Conservation (phyloP, 1,139 yeast species). For the Sugiyamaella paludigena region DNA sequence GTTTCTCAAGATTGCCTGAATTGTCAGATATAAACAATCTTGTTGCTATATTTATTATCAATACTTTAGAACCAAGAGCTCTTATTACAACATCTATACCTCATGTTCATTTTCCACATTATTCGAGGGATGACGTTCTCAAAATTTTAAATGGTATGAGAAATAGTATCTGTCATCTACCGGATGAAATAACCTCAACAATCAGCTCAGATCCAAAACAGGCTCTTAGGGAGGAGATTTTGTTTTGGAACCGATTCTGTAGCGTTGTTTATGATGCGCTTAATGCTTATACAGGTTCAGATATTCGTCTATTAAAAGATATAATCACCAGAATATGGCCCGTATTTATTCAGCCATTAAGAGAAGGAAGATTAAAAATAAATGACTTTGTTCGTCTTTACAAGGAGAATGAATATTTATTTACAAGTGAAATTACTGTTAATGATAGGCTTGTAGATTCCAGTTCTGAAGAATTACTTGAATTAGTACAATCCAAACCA, state of each 20-base stretch:
- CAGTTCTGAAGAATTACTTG: conserved; percentile 9
- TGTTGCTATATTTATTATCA: conserved; percentile 38
- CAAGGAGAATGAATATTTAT: conserved; percentile 43
- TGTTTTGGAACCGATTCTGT: conserved; percentile 51
- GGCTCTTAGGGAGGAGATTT: conserved; percentile 14
- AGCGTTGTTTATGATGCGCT: conserved; percentile 53
- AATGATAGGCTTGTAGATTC: conserved; percentile 27
- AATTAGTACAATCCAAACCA: conserved; percentile 1
- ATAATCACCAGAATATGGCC: conserved; percentile 52
- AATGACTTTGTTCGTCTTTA: conserved; percentile 50
- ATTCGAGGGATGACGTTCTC: conserved; percentile 44
- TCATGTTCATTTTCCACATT: conserved; percentile 48
- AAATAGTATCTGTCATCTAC: conserved; percentile 5
- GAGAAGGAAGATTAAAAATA: conserved; percentile 36
- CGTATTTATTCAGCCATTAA: conserved; percentile 46
- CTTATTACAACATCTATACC: conserved; percentile 51
- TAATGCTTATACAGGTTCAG: conserved; percentile 54
- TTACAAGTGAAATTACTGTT: conserved; percentile 45
- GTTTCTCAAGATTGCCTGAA: conserved; percentile 51
- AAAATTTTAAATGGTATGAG: conserved; percentile 37
- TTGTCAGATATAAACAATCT: conserved; percentile 32
- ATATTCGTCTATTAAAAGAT: conserved; percentile 46
- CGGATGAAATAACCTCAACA: not conserved
- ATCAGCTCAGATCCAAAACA: not conserved
- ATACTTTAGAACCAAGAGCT: conserved; percentile 46